Evolutionary conservation across 2,329 filamentous ascomycete species (phyloP), one percentile per base, ranked within the genome.

Genomic region (Diaporthe longicolla): DNA sequence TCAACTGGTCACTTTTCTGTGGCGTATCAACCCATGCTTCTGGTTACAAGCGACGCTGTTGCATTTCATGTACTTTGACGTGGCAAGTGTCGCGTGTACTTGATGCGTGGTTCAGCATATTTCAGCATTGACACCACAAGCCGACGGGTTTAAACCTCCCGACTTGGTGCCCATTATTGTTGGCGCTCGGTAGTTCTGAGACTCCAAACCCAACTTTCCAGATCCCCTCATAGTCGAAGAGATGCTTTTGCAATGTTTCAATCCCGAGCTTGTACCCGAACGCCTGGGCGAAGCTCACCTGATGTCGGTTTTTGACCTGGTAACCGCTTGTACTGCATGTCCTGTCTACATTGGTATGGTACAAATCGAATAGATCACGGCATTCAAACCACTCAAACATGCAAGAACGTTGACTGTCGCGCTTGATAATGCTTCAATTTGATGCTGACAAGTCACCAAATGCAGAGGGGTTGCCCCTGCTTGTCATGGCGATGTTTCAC

Each of bases 151-250:
- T 70, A 37, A 70, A 19, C 57, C 65, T 40, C 43, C 45, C 54
- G 45, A 61, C 24, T 58, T 58, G 37, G 65, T 52, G 8, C 17
- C 61, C 11, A 55, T n/a, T 37, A n/a, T 57, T 35, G 24, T 76
- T 76, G 74, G 73, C 35, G 70, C 70, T 71, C 70, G 50, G 70
- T 71, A 71, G 70, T 71, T 55, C 57, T 71, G 70, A 71, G 70
- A 43, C 57, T 32, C n/a, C 59, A 63, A 63, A 61, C 45, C 45
- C 57, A 61, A 59, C 45, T 40, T 37, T 61, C 29, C 45, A 57
- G 32, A n/a, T 24, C 21, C 21, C 32, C n/a, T 24, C 26, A 13
- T 13, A 10, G 4, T 45, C 21, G 6, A 45, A 29, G 24, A 40
- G 26, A 54, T 29, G n/a, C 57, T 21, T 45, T 29, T 24, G 32